A percentile compares a stretch with the other conserved stretches of the same genome.
Conservation (phyloP, 2,329 filamentous ascomycete species). For the Penicillium crustosum region DNA sequence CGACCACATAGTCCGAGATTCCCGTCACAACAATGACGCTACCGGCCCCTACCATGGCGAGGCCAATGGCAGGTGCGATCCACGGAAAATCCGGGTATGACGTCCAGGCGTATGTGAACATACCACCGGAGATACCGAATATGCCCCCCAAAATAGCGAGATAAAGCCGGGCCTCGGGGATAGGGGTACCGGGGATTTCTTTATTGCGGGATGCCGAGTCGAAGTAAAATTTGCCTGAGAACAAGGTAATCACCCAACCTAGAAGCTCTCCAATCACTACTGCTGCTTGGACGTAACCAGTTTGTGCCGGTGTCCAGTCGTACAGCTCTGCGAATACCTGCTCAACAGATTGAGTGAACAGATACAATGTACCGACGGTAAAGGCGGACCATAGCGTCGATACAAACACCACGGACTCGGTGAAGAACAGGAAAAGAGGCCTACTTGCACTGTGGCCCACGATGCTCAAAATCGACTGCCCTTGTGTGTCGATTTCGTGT, state of each 20-base stretch:
- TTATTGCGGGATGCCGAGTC: conserved; percentile 38
- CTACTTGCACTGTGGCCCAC: conserved; percentile 40
- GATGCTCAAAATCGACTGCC: conserved; percentile 24
- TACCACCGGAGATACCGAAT: conserved; percentile 37
- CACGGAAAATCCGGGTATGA: conserved; percentile 34
- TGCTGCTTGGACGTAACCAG: conserved; percentile 43
- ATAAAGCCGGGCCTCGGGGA: conserved; percentile 48
- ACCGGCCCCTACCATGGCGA: conserved; percentile 43
- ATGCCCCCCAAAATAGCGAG: conserved; percentile 39
- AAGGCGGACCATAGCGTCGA: conserved; percentile 48
- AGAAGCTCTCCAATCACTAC: conserved; percentile 45
- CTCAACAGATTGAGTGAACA: conserved; percentile 46
- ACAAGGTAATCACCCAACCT: conserved; percentile 38
- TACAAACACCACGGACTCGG: conserved; percentile 45
- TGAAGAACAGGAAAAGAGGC: conserved; percentile 41
- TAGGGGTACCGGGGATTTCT: conserved; percentile 41
- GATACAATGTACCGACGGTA: conserved; percentile 45
- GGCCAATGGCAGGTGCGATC: conserved; percentile 36
- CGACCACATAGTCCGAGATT: conserved; percentile 51
- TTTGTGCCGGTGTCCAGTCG: conserved; percentile 30
- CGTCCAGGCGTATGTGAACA: conserved; percentile 42
- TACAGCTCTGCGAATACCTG: conserved; percentile 42
- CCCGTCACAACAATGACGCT: conserved; percentile 48
- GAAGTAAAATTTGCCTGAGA: conserved; percentile 32
- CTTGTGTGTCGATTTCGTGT: conserved; percentile 38